These are phyloP conservation scores for Pisolithus tinctorius DNA, from an alignment of 768 basidiomycete species.

Conservation along the genomic window DNA sequence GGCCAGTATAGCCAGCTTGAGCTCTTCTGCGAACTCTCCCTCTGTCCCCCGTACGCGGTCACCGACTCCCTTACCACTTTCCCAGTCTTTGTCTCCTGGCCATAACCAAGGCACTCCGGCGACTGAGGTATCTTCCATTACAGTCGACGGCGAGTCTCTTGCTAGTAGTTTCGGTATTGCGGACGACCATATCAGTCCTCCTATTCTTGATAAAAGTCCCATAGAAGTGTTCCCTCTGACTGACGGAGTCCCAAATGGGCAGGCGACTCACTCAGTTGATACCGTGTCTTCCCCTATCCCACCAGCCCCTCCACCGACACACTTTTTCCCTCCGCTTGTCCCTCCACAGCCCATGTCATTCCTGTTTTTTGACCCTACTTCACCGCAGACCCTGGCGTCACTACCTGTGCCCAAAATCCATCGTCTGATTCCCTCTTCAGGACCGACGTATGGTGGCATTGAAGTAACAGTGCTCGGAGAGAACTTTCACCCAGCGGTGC, in stretches of 20 bases:
- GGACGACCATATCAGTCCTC: conserved; percentile 7
- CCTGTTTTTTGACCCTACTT: conserved; percentile 53
- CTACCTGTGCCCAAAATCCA: conserved; percentile 69
- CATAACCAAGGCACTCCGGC: background rate
- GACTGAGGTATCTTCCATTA: conserved; percentile 2
- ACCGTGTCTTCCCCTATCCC: conserved; percentile 12
- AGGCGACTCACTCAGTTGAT: conserved; percentile 14
- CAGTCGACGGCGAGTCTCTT: conserved; percentile 4
- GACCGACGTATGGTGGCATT: conserved; percentile 88
- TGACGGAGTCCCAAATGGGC: conserved; percentile 9
- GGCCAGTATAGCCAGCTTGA: conserved; percentile 45
- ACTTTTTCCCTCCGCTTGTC: conserved; percentile 14
- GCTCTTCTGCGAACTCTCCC: conserved; percentile 42
- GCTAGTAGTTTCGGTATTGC: background rate
- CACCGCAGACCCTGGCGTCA: conserved; percentile 40
- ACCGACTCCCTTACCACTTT: conserved; percentile 22
- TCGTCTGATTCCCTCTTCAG: conserved; percentile 75
- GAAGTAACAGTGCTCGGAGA: conserved; percentile 92
- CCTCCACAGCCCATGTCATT: conserved; percentile 44
- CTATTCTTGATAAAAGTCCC: conserved; percentile 3
- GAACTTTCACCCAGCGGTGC: conserved; percentile 74
- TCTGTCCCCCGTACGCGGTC: conserved; percentile 28
- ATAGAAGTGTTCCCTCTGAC: conserved; percentile 11
- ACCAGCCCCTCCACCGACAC: conserved; percentile 13
- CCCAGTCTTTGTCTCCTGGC: conserved; percentile 13